Conservation (phyloP, 768 basidiomycete species). For the Russula sp. region DNA sequence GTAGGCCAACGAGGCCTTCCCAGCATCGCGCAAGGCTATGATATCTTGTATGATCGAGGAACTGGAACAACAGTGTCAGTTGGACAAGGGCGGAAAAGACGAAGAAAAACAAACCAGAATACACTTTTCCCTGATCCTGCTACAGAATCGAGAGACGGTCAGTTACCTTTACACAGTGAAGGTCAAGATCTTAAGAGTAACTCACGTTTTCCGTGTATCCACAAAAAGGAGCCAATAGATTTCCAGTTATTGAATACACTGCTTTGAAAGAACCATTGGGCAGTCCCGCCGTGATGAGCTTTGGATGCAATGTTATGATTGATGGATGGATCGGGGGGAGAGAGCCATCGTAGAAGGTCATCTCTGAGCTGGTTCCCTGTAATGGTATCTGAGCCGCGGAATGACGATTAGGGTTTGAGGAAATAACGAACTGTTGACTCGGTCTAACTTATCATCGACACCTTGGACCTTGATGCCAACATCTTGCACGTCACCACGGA, state of each 20-base stretch:
- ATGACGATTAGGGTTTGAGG: neutral
- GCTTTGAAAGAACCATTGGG: conserved; percentile 1
- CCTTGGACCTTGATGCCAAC: neutral
- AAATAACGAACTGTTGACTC: neutral
- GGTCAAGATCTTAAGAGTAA: neutral
- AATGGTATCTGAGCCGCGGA: neutral
- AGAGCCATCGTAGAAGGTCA: neutral
- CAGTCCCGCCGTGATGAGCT: neutral
- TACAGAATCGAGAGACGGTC: too few relatives aligned
- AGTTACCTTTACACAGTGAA: too few relatives aligned
- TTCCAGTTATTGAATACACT: conserved; percentile 1
- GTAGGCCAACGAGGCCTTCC: too few relatives aligned
- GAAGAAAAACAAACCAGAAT: neutral
- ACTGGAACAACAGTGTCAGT: neutral
- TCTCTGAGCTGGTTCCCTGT: neutral
- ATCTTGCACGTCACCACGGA: too few relatives aligned
- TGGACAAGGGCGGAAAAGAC: neutral
- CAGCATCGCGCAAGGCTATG: too few relatives aligned
- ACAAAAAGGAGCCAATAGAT: neutral
- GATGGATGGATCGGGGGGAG: neutral
- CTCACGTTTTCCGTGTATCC: conserved; percentile 4
- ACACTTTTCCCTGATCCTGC: neutral
- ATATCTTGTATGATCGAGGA: too few relatives aligned
- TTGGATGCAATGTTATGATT: neutral
- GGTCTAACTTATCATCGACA: neutral